Evolutionary conservation across 306 rosid genomes (phyloP).

Genomic region (Lotus japonicus): DNA sequence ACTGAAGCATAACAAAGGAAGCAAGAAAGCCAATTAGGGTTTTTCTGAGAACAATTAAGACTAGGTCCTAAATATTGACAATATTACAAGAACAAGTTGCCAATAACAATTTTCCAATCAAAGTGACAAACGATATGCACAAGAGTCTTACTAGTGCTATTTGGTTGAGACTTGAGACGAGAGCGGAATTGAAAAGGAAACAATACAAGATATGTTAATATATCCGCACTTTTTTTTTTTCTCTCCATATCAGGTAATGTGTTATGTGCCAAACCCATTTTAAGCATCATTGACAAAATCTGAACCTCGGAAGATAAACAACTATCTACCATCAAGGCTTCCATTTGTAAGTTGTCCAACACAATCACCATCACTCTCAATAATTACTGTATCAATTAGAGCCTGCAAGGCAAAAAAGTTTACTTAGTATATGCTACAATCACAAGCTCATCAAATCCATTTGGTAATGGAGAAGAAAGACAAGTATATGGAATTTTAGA

Average conservation of each 20-base stretch:
- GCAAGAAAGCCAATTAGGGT: no score
- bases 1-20: no score
- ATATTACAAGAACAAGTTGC: neutral
- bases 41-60: no score
- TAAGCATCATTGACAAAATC: neutral
- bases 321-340: constrained; percentile 24
- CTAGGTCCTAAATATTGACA: no score
- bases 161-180: neutral
- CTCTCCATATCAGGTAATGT: neutral
- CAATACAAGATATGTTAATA: neutral
- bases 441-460: neutral
- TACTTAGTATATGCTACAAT: neutral
- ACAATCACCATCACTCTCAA: constrained; percentile 40
- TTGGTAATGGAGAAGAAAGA: neutral
- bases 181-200: no score
- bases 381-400: constrained; percentile 44
- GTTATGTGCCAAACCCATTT: neutral
- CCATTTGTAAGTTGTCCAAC: constrained; percentile 32
- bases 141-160: neutral
- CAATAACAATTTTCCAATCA: neutral
- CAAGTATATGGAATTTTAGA: neutral
- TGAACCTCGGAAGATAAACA: neutral
- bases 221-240: neutral
- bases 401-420: constrained; percentile 43
- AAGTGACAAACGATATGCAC: neutral